Conservation (phyloP, 768 basidiomycete species). For the Dentipellis fragilis region DNA sequence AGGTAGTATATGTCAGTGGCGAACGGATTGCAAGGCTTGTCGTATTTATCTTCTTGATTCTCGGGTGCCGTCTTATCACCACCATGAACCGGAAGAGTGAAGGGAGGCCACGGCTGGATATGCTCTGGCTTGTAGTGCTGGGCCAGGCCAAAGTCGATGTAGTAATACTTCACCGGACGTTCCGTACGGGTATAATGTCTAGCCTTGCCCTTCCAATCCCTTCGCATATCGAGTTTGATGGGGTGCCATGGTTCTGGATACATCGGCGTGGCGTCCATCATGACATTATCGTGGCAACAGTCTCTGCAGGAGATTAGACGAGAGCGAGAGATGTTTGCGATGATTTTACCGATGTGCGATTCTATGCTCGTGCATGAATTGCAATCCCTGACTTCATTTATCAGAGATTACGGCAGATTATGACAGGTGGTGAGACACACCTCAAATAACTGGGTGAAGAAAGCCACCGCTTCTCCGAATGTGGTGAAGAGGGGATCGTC, state of each 20-base stretch:
- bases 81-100: conserved; percentile 1
- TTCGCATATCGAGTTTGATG: background rate
- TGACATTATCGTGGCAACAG: conserved; percentile 4
- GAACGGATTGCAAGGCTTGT: conserved; percentile 5
- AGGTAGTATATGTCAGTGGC: conserved; percentile 9
- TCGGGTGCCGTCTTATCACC: conserved; percentile 10
- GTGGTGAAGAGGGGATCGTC: conserved; percentile 19
- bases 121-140: background rate
- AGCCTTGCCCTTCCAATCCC: conserved; percentile 1
- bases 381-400: background rate
- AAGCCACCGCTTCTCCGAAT: conserved; percentile 22
- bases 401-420: background rate
- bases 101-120: background rate
- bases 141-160: conserved; percentile 10
- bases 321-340: background rate
- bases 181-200: background rate
- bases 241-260: conserved; percentile 8
- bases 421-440: conserved; percentile 7
- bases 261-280: conserved; percentile 8
- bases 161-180: background rate
- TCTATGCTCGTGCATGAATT: conserved; percentile 8
- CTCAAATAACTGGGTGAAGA: conserved; percentile 22
- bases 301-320: background rate
- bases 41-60: background rate
- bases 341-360: conserved; percentile 7